These are phyloP conservation scores for Sarocladium brachiariae DNA, from an alignment of 2,329 filamentous ascomycete species.

Conservation along the genomic window DNA sequence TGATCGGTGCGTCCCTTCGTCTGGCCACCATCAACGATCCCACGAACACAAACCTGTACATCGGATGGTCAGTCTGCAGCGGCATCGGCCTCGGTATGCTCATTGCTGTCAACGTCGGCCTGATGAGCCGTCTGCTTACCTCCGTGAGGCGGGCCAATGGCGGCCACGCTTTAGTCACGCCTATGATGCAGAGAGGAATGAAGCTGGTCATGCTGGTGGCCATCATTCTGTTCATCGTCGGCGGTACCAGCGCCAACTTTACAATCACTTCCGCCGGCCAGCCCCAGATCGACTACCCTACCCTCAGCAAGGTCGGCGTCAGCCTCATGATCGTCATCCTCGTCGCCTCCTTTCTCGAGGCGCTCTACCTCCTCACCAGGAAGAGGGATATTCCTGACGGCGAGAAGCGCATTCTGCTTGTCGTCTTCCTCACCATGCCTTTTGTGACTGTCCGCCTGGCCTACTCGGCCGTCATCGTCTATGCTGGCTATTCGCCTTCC, in stretches of 20 bases:
- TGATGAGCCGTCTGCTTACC: conserved; percentile 13
- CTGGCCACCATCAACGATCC: conserved; percentile 41
- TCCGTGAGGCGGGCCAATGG: neutral
- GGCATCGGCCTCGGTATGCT: conserved; percentile 35
- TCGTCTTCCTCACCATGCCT: conserved; percentile 26
- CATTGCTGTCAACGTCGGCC: conserved; percentile 33
- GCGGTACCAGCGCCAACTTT: conserved; percentile 22
- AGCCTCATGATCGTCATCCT: conserved; percentile 28
- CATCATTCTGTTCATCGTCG: conserved; percentile 26
- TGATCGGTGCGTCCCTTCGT: conserved; percentile 44
- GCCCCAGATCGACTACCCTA: conserved; percentile 21
- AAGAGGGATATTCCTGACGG: conserved; percentile 34
- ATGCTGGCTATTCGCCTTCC: conserved; percentile 19
- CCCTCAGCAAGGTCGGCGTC: conserved; percentile 20
- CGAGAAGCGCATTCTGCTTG: conserved; percentile 48
- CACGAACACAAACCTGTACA: conserved; percentile 30
- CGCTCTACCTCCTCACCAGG: conserved; percentile 26
- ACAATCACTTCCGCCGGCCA: conserved; percentile 14
- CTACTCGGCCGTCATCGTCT: conserved; percentile 24
- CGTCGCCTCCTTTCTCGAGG: conserved; percentile 33
- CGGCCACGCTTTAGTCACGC: conserved; percentile 20
- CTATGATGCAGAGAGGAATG: conserved; percentile 27
- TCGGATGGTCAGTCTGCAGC: conserved; percentile 26
- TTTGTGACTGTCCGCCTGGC: conserved; percentile 26
- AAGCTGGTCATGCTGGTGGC: conserved; percentile 35